Evolutionary conservation across 495 filamentous ascomycete genomes (phyloP).

Genomic region (Trichoderma gamsii): DNA sequence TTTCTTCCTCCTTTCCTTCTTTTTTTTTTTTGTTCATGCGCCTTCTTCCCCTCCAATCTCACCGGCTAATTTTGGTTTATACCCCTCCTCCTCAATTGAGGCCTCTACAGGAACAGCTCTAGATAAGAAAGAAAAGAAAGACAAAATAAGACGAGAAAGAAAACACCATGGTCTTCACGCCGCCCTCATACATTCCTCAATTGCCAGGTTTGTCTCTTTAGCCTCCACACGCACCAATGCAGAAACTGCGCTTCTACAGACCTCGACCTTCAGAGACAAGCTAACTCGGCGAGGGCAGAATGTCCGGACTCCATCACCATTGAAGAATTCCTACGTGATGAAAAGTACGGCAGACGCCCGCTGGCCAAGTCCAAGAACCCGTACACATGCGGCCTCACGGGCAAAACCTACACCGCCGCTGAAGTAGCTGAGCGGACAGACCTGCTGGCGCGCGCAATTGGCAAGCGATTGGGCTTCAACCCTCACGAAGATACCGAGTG

Average conservation of each 20-base stretch:
- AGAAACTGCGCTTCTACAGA: neutral
- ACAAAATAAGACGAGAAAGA: neutral
- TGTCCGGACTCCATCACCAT: conserved; percentile 72
- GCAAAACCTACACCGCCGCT: conserved; percentile 59
- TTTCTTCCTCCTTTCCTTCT: too few relatives aligned
- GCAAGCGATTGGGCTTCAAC: conserved; percentile 67
- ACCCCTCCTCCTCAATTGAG: too few relatives aligned
- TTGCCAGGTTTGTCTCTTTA: conserved; percentile 45
- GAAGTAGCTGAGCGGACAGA: conserved; percentile 65
- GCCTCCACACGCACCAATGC: neutral
- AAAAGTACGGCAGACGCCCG: conserved; percentile 62
- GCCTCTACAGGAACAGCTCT: too few relatives aligned
- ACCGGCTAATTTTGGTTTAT: too few relatives aligned
- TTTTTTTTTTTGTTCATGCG: too few relatives aligned
- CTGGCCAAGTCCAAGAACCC: conserved; percentile 60
- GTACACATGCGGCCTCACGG: conserved; percentile 76
- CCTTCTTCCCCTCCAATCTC: too few relatives aligned
- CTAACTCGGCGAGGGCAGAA: conserved; percentile 29
- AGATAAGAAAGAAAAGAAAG: too few relatives aligned
- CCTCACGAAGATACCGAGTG: conserved; percentile 72
- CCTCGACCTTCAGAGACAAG: neutral
- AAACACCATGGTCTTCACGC: conserved; percentile 68
- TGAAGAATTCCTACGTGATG: conserved; percentile 72
- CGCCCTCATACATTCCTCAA: conserved; percentile 61
- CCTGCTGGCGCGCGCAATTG: conserved; percentile 60